Base-by-base conservation (phyloP, 2,329 filamentous ascomycete species). In the Nemania sp. region DNA sequence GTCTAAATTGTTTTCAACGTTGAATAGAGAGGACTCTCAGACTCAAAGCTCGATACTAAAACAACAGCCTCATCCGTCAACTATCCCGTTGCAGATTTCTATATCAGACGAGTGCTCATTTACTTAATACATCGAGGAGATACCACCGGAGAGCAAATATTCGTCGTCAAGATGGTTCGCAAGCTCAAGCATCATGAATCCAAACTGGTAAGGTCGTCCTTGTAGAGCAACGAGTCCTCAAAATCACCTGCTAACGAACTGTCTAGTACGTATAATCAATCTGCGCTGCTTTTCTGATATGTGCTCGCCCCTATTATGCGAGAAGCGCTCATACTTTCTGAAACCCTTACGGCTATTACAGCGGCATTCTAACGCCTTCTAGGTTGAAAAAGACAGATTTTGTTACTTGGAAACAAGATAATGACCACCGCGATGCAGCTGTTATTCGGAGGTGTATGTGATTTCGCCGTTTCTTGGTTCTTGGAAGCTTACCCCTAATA, bases 101-200 rank as follows among this genome's bases (percentile, higher is more conserved):
- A 24, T 59, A 62, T 56, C 15, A 18, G 11, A 5, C 13, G 52
- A 15, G 5, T 53, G 35, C 6, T 18, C 18, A 29, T 32, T 24
- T 20, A 6, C 18, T n/a, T n/a, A n/a, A n/a, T n/a, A n/a, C n/a
- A n/a, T n/a, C n/a, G n/a, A n/a, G n/a, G n/a, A n/a, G n/a, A n/a
- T n/a, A n/a, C n/a, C n/a, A n/a, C n/a, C n/a, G n/a, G n/a, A n/a
- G n/a, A n/a, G n/a, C n/a, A n/a, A n/a, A n/a, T n/a, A n/a, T n/a
- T n/a, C n/a, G n/a, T 27, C 26, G 54, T 53, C 79, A 87, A 73
- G 26, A 98, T 98, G 96, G 93, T 97, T 74, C 92, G 96, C 76
- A 94, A 97, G 85, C 89, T 99, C 79, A 98, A 98, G 83, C 89
- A 97, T 82, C 95, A 98, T 83, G 96, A 99, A 89, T 90, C 96